Base-by-base conservation (phyloP, 169 alveolate species). In the Plasmodium gonderi region DNA sequence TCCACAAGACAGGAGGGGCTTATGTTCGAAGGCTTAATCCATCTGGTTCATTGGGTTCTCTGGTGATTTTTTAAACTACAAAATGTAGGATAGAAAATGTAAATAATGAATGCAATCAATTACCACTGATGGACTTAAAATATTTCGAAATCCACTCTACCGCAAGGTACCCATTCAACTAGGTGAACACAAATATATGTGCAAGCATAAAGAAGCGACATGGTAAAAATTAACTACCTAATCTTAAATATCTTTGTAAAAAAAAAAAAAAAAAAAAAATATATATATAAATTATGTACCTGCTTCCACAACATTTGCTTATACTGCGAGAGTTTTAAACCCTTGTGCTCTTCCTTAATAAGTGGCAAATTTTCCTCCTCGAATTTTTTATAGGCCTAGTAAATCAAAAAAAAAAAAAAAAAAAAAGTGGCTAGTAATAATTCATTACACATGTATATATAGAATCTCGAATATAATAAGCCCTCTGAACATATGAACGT, bases 241-340 rank as follows among this genome's bases (percentile, higher is more conserved):
- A 5, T 54, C 7, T 54, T 54, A 54, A 54, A 17, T 2, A 12
- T n/a, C 69, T 17, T 31, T 54, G 14, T 31, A 54, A 54, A 17
- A 54, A 54, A 54, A 54, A n/a, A 42, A 42, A 54, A 54, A 14
- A 51, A 51, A 51, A 51, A 51, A 51, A n/a, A 23, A 74, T 0
- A 11, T 49, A 20, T 42, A 64, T 60, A 26, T 17, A 0, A 23
- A 64, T 80, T 69, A 0, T 29, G 68, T 93, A 95, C 97, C 91
- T 90, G 94, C 79, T 95, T 95, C 95, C 93, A 94, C 8, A 95
- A 85, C 91, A 95, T 95, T 69, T 95, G 96, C 93, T 95, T 95
- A 87, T 90, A 95, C 85, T 95, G 97, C 17, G 97, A 95, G 54
- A 90, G 76, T 68, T 95, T 95, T 40, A 95, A 91, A 36, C 94